Base-by-base conservation (phyloP, 805 yeast species). In the Candida oleophila region DNA sequence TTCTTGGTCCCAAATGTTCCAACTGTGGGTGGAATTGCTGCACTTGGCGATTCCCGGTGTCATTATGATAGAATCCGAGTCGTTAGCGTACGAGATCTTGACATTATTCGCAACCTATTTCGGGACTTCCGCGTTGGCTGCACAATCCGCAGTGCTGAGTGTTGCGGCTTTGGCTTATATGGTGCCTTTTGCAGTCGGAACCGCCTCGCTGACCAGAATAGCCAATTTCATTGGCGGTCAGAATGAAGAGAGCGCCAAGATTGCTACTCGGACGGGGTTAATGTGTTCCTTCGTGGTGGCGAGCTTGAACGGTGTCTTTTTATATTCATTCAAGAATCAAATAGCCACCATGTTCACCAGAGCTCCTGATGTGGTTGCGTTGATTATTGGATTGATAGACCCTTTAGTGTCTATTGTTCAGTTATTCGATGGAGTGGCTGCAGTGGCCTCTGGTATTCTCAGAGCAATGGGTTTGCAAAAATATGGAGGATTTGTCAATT, bases 401-500 rank as follows among this genome's bases (percentile, higher is more conserved):
- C 90, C 92, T 2, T 68, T 82, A 40, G 77, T 87, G 21, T 80
- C 90, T 1, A 52, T 82, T 2, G 77, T 84, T 53, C 89, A 85
- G 53, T 63, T 87, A 2, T 76, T 80, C 47, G 96, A 88, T 61
- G 83, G 89, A 3, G 59, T 85, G 15, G 85, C 87, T 14, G 80
- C 85, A 38, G 82, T 86, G 15, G 82, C 89, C 2, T 82, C 85
- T 37, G 94, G 91, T 1, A 75, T 85, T 32, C 66, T 88, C 48
- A 69, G 96, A 49, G 90, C 91, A 1, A 84, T 85, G 60, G 96
- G 92, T 0, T 68, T 82, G 40, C 96, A 88, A 61, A 77, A 74
- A 42, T 73, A 85, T 40, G 95, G 95, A 2, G 89, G 92, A 0
- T 53, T 78, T 11, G 69, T 87, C 43, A 88, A 87, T 55, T 69